These are phyloP conservation scores for Fraxinus ornus DNA, from an alignment of 305 asterid genomes.

Conservation along the genomic window DNA sequence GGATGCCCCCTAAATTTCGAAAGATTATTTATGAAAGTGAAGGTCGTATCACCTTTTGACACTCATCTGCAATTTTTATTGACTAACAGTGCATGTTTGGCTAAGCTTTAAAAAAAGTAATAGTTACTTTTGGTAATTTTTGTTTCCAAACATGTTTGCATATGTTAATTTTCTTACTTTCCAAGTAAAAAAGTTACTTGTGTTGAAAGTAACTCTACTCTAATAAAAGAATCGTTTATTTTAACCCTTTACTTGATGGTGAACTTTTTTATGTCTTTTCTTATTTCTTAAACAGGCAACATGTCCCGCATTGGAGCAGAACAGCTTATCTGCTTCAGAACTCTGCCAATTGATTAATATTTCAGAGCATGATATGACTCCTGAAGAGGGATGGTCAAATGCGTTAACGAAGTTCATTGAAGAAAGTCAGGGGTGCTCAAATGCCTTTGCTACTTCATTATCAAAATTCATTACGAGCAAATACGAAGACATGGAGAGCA, in stretches of 20 bases:
- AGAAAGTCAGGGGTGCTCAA: slow-evolving; percentile 44
- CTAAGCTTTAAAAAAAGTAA: background rate
- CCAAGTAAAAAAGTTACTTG: background rate
- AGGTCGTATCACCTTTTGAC: slow-evolving; percentile 42
- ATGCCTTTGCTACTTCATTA: slow-evolving; percentile 61
- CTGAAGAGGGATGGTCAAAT: slow-evolving; percentile 52
- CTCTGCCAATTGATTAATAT: slow-evolving; percentile 31
- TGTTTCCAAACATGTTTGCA: background rate
- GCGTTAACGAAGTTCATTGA: slow-evolving; percentile 36
- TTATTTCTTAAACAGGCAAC: slow-evolving; percentile 64
- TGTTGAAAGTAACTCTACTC: background rate
- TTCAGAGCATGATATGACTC: slow-evolving; percentile 38
- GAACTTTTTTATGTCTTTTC: background rate
- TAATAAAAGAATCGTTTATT: background rate
- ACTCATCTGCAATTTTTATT: slow-evolving; percentile 1
- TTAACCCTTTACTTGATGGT: background rate
- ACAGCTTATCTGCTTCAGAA: slow-evolving; percentile 52
- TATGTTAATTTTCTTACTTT: background rate
- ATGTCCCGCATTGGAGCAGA: slow-evolving; percentile 67
- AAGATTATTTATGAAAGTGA: slow-evolving; percentile 83
- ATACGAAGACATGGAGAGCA: slow-evolving; percentile 31
- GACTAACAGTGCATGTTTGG: background rate
- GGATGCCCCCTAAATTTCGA: slow-evolving; percentile 85
- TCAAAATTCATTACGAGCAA: slow-evolving; percentile 49
- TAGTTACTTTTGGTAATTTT: background rate